Percentiles rank a stretch among this genome's conserved stretches.
These are phyloP conservation scores for Mortierella sp. DNA, from an alignment of 371 early-diverging fungal species.

Conservation along the genomic window DNA sequence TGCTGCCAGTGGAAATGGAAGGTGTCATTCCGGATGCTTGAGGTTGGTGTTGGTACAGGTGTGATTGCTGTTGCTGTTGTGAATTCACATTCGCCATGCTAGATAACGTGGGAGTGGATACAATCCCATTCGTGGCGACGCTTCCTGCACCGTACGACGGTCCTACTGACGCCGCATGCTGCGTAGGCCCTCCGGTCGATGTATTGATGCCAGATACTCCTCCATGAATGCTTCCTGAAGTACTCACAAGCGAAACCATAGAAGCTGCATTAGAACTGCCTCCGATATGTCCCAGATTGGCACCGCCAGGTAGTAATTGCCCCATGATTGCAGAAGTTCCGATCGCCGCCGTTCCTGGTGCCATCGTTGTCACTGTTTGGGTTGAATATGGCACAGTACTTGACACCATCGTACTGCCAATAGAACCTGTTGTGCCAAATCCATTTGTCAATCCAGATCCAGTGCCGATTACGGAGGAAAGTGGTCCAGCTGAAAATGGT, in stretches of 20 bases:
- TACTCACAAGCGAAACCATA: constrained; percentile 25
- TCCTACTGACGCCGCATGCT: no score
- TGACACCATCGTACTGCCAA: background rate
- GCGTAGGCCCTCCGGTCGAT: no score
- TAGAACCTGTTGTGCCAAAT: no score
- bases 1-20: background rate
- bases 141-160: background rate
- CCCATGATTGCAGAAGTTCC: background rate
- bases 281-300: constrained; percentile 19
- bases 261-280: constrained; percentile 35
- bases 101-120: constrained; percentile 1
- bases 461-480: no score
- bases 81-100: background rate
- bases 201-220: background rate
- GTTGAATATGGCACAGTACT: background rate
- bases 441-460: no score
- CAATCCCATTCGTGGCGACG: constrained; percentile 1
- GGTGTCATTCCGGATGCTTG: background rate
- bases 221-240: constrained; percentile 22
- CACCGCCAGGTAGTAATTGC: constrained; percentile 13
- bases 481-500: background rate
- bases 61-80: constrained; percentile 1
- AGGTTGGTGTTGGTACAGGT: background rate
- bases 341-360: background rate
- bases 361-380: background rate